These are phyloP conservation scores for Lotmaria passim DNA, from an alignment of 208 protist genomes.

Conservation along the genomic window DNA sequence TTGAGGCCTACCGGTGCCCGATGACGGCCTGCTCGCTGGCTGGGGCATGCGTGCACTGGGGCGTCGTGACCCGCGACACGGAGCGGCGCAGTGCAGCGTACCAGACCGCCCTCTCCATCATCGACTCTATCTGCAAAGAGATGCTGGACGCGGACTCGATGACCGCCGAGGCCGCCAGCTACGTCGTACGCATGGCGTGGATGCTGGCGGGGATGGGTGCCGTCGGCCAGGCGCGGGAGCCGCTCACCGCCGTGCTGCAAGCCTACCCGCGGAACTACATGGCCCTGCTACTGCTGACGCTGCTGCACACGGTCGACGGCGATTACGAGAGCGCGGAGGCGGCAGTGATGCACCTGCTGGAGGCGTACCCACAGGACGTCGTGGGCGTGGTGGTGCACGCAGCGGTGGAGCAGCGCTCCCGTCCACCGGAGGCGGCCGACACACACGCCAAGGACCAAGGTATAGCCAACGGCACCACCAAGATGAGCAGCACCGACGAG, in stretches of 20 bases:
- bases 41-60: conserved; percentile 40
- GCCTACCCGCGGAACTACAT: conserved; percentile 47
- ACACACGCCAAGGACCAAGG: conserved; percentile 7
- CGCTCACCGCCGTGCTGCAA: conserved; percentile 39
- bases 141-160: conserved; percentile 17
- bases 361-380: conserved; percentile 50
- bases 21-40: conserved; percentile 54
- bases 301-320: conserved; percentile 58
- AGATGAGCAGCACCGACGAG: not conserved
- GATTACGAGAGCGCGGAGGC: conserved; percentile 49
- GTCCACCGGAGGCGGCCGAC: conserved; percentile 16
- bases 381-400: conserved; percentile 45
- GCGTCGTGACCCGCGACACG: conserved; percentile 19
- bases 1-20: conserved; percentile 38
- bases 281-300: conserved; percentile 57
- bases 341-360: conserved; percentile 41
- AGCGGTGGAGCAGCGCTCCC: conserved; percentile 28
- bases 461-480: not conserved
- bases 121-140: conserved; percentile 20
- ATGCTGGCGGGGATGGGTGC: conserved; percentile 60
- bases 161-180: conserved; percentile 35
- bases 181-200: conserved; percentile 59
- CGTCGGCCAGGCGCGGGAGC: conserved; percentile 19
- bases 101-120: conserved; percentile 20
- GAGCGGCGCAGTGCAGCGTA: conserved; percentile 24